Base-by-base conservation (phyloP, 257 asterid species). In the Solanum acaule region DNA sequence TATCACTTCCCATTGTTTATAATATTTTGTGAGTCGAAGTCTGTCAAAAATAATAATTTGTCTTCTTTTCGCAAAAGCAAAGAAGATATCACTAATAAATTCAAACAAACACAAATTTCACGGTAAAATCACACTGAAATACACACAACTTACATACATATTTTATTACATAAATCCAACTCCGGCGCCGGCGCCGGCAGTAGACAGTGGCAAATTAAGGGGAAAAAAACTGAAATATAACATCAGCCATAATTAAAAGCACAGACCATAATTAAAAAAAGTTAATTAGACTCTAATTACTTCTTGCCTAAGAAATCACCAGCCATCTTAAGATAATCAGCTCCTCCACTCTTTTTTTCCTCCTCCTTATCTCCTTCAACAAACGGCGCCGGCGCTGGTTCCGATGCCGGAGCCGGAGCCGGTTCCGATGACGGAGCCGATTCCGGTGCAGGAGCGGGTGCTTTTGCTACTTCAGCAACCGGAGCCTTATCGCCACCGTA, bases 291-390 rank as follows among this genome's bases (percentile, higher is more conserved):
- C 86, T 29, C 65, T 63, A n/a, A 29, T 70, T 29, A 78, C 2
- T 89, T 63, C 87, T 90, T 87, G 68, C 86, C 23, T 73, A 89
- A 8, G 78, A 90, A 75, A 27, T 22, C 90, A 56, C 88, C 91
- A 14, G 92, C 92, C 92, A 75, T 42, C 91, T 92, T 87, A n/a
- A 65, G 33, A 31, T 88, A 89, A 20, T 85, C 93, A 8, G 85
- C 35, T 79, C 85, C 85, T 78, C 37, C 83, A 34, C 79, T 72
- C 8, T 72, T 35, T 6, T 75, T 75, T 1, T 75, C 83, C 52
- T 75, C 83, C 49, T 75, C 25, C 65, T 18, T 18, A 2, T 56
- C 65, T 56, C 0, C 65, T 56, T 56, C 65, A 20, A 56, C 25
- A 56, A 56, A n/a, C 65, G 25, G 65, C 65, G n/a, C 79, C 23